Percentiles rank a stretch among this genome's conserved stretches.
Conservation (phyloP, 257 asterid genomes). For the Phtheirospermum japonicum region DNA sequence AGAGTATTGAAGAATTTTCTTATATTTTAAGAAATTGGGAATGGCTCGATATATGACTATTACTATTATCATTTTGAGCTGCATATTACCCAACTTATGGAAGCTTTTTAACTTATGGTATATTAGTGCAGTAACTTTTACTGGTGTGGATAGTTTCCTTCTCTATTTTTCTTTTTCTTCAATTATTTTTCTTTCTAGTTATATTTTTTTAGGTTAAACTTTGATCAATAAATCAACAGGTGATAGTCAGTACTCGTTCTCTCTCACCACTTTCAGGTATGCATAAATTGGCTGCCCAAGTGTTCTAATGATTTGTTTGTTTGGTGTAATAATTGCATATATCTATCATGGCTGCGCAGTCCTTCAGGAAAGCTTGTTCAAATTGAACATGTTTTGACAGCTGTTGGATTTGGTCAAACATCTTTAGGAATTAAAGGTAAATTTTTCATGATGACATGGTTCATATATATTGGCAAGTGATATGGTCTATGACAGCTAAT, state of each 20-base stretch:
- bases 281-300: neutral
- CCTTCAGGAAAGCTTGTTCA: constrained; percentile 99
- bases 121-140: too few relatives aligned
- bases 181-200: neutral
- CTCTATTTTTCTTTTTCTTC: neutral
- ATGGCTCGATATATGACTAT: too few relatives aligned
- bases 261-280: constrained; percentile 98
- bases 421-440: constrained; percentile 96
- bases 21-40: too few relatives aligned
- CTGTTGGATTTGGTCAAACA: constrained; percentile 99
- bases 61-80: too few relatives aligned
- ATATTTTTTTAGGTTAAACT: constrained; percentile 22
- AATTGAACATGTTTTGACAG: constrained; percentile 96
- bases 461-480: neutral
- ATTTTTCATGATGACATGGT: neutral
- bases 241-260: constrained; percentile 97
- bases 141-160: neutral
- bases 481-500: neutral
- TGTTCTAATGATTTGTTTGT: constrained; percentile 14
- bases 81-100: too few relatives aligned
- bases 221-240: constrained; percentile 52
- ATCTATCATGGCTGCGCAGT: constrained; percentile 40
- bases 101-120: too few relatives aligned
- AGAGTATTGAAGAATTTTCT: too few relatives aligned
- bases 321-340: constrained; percentile 5